Conservation (phyloP, 169 alveolate species). For the Theileria orientalis region DNA sequence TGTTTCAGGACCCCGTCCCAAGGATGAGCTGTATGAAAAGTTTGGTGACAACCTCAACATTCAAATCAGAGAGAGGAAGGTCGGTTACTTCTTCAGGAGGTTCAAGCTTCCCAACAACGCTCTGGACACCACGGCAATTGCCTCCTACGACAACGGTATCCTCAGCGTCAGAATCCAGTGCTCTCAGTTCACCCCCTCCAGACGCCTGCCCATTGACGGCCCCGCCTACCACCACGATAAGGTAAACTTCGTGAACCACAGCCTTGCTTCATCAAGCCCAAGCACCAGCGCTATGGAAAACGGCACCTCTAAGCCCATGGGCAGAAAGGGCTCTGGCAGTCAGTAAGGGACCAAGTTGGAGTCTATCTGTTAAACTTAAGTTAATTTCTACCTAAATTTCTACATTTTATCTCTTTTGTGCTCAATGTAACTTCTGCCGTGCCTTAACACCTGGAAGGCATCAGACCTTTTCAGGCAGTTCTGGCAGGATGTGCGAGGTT, state of each 20-base stretch:
- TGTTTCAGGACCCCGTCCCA: constrained; percentile 70
- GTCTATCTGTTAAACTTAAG: too few relatives aligned
- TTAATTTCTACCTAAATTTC: too few relatives aligned
- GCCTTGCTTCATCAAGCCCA: not conserved
- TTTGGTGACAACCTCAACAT: constrained; percentile 74
- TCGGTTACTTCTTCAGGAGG: constrained; percentile 75
- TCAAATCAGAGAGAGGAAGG: constrained; percentile 77
- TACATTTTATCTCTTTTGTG: too few relatives aligned
- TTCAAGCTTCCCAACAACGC: constrained; percentile 79
- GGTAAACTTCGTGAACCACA: not conserved
- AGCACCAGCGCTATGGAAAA: not conserved
- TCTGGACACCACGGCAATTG: constrained; percentile 68
- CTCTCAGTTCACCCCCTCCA: constrained; percentile 59
- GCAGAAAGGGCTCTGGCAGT: too few relatives aligned
- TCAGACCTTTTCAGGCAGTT: too few relatives aligned
- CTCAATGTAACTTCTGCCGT: too few relatives aligned
- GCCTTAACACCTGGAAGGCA: too few relatives aligned
- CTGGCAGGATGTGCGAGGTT: not conserved
- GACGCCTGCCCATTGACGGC: constrained; percentile 24
- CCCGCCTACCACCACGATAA: constrained; percentile 3
- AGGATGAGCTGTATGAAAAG: constrained; percentile 76
- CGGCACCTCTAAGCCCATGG: not conserved
- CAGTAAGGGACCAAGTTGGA: too few relatives aligned
- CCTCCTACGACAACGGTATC: constrained; percentile 73
- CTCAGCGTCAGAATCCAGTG: constrained; percentile 46